These are phyloP conservation scores for Colletotrichum abscissum DNA, from an alignment of 2,329 filamentous ascomycete species.

Conservation along the genomic window DNA sequence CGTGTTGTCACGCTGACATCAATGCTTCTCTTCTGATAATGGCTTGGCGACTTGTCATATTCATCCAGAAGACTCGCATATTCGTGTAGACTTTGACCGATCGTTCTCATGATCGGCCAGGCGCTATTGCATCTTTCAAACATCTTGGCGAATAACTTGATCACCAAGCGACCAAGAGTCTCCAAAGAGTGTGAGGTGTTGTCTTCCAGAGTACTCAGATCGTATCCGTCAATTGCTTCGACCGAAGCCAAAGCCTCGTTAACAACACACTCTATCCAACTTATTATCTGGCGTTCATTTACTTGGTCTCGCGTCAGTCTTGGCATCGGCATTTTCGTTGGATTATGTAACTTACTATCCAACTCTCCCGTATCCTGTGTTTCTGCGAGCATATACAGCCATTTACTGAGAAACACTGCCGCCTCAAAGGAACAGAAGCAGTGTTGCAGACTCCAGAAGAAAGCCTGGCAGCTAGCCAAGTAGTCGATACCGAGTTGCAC, in stretches of 20 bases:
- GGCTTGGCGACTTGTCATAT: slow-evolving; percentile 30
- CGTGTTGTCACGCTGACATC: neutral
- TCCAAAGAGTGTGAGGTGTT: neutral
- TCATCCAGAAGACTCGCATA: neutral
- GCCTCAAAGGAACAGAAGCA: slow-evolving; percentile 4
- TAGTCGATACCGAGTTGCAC: slow-evolving; percentile 13
- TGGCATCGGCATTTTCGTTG: neutral
- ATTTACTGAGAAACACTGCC: neutral
- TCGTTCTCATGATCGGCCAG: slow-evolving; percentile 10
- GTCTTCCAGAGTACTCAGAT: neutral
- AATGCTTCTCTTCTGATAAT: neutral
- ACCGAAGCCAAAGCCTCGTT: neutral
- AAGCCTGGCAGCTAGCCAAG: slow-evolving; percentile 7
- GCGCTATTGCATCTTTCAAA: slow-evolving; percentile 1
- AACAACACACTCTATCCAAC: slow-evolving; percentile 2
- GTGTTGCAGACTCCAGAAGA: slow-evolving; percentile 22
- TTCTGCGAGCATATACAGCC: neutral
- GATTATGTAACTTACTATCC: neutral
- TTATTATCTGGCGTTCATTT: neutral
- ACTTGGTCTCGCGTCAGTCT: neutral
- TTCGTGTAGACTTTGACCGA: slow-evolving; percentile 1
- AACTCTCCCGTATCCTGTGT: neutral
- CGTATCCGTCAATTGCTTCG: neutral
- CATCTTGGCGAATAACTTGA: slow-evolving; percentile 4
- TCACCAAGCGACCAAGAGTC: neutral